Percentiles rank a stretch among this genome's conserved stretches.
These are phyloP conservation scores for Vitis hybrid DNA, from an alignment of 177 flowering plant species.

Conservation along the genomic window DNA sequence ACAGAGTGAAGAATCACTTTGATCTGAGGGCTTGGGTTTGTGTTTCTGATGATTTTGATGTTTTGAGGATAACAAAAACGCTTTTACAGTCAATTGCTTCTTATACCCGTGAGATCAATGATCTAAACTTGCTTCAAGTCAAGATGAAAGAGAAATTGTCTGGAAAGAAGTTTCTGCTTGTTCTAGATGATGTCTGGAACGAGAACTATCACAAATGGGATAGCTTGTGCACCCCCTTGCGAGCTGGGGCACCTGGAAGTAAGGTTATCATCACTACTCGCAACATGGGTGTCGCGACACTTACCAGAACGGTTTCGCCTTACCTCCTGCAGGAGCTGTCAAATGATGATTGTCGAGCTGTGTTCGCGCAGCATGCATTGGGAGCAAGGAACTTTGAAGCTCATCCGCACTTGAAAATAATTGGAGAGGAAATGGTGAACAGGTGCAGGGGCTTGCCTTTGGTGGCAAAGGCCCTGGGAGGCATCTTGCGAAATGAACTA, in stretches of 20 bases:
- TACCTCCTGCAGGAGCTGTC: slow-evolving; percentile 1
- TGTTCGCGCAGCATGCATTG: slow-evolving; percentile 14
- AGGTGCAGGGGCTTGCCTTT: slow-evolving; percentile 25
- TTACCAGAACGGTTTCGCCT: not conserved
- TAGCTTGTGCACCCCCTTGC: slow-evolving; percentile 6
- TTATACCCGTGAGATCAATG: not conserved
- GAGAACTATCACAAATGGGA: slow-evolving; percentile 8
- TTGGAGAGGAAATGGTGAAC: slow-evolving; percentile 11
- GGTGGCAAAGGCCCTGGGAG: slow-evolving; percentile 18
- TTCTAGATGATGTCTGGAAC: slow-evolving; percentile 27
- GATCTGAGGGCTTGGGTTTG: slow-evolving; percentile 17
- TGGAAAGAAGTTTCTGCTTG: slow-evolving; percentile 15
- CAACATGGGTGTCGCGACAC: slow-evolving; percentile 4
- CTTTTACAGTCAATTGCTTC: not conserved
- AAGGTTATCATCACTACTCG: slow-evolving; percentile 17
- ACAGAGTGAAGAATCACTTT: slow-evolving; percentile 8
- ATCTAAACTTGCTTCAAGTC: slow-evolving; percentile 14
- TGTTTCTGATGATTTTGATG: slow-evolving; percentile 20
- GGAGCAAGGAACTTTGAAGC: not conserved
- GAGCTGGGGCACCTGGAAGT: slow-evolving; percentile 10
- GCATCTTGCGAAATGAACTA: slow-evolving; percentile 8
- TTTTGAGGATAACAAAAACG: not conserved
- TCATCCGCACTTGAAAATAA: not conserved
- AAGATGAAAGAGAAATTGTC: slow-evolving; percentile 1
- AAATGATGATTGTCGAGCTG: slow-evolving; percentile 9